Evolutionary conservation across 1,284 basidiomycete species (phyloP), one percentile per base, ranked within the genome.

Genomic region (Heterobasidion parviporum): DNA sequence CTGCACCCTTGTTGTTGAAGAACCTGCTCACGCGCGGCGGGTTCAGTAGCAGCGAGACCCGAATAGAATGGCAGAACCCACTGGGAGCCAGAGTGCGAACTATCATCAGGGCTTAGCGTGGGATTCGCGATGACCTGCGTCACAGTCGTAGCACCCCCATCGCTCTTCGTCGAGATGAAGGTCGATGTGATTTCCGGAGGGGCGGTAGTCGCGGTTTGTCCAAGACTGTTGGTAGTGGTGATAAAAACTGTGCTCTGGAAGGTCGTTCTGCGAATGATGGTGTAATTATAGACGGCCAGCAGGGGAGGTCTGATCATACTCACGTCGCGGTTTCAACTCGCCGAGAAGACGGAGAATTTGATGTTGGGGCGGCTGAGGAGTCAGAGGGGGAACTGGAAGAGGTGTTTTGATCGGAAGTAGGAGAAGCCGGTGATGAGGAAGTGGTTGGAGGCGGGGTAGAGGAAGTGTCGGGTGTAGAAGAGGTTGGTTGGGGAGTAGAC

Each of bases 1-100:
- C 88, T 12, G 87, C 88, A 20, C 86, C 87, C 41, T 82, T 85
- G 64, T 89, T 83, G 33, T 69, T 64, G 69, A 91, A 89, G 68
- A 91, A 91, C 56, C 86, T 89, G 62, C 9, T 18, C 2, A 36
- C 15, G 26, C 26, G 26, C 26, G 26, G 26, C 26, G 26, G 26
- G 20, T 62, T 36, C 48, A 53, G 44, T 55, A 56, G 51, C 57
- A 62, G 52, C 59, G 54, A 38, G 54, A 43, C 43, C 18, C 16
- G 36, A 7, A 35, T 20, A 3, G 50, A 33, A 53, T 34, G 9
- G 12, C 50, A 60, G 53, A 34, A 70, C 78, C 67, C 64, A 85
- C 83, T 79, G 71, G 52, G 77, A 70, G 54, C 56, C 3, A 59
- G 56, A 70, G 59, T 47, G 68, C 64, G 54, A 32, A 2, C 54